A percentile compares a stretch with the other conserved stretches of the same genome.
These are phyloP conservation scores for Trichocladium antarcticum DNA, from an alignment of 495 filamentous ascomycete species.

Conservation along the genomic window DNA sequence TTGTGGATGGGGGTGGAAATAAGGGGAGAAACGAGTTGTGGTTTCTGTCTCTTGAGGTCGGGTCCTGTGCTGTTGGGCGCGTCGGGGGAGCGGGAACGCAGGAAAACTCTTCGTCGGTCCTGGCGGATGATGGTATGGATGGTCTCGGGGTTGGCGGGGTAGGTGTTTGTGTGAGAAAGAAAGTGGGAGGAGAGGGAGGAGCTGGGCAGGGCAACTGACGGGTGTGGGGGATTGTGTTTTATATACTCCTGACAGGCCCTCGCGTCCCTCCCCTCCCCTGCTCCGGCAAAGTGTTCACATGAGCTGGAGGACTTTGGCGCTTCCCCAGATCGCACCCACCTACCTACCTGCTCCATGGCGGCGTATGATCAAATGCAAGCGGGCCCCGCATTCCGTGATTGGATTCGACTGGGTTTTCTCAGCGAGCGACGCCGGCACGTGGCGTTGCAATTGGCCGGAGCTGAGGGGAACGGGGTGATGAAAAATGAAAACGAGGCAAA, in stretches of 20 bases:
- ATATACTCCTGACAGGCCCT: neutral
- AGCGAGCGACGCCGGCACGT: conserved; percentile 15
- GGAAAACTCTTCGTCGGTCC: neutral
- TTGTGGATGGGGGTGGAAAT: neutral
- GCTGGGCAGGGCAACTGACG: neutral
- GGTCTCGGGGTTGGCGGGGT: neutral
- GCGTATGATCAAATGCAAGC: conserved; percentile 13
- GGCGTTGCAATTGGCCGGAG: conserved; percentile 15
- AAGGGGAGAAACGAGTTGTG: neutral
- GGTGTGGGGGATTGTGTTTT: conserved; percentile 3
- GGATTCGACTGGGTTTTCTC: conserved; percentile 7
- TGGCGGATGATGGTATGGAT: neutral
- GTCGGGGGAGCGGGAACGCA: neutral
- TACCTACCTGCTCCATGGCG: conserved; percentile 7
- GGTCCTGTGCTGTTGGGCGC: too few relatives aligned
- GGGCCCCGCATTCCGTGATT: conserved; percentile 14
- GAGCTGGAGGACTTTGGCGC: neutral
- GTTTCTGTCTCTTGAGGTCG: neutral
- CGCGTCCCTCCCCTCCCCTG: conserved; percentile 1
- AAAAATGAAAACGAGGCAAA: too few relatives aligned
- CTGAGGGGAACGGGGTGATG: neutral
- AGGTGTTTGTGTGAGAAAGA: neutral
- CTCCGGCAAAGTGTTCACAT: conserved; percentile 19
- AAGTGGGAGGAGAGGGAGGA: neutral
- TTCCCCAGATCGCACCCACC: neutral